phyloP scores from a whole-genome alignment of 129 eudicot species.

The sunflower (Helianthus annuus) region DNA sequence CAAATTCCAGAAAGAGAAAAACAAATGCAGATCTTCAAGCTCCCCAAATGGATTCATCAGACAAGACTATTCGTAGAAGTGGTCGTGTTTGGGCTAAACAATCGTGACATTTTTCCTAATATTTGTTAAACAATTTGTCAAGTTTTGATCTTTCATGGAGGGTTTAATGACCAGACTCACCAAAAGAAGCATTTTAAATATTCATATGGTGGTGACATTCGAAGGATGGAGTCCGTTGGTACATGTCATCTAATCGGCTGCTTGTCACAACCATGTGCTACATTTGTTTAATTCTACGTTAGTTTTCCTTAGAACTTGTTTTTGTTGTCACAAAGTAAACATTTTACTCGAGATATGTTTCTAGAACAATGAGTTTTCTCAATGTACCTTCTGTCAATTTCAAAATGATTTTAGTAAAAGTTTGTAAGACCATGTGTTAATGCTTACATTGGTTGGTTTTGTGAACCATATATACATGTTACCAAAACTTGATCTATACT shows the following conservation, averaged over 20 bases:
- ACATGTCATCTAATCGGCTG: neutral
- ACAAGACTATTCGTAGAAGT: constrained; percentile 34
- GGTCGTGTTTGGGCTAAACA: constrained; percentile 45
- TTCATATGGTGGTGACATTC: neutral
- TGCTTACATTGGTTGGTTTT: neutral
- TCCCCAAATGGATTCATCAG: constrained; percentile 23
- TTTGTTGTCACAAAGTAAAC: constrained; percentile 11
- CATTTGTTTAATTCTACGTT: constrained; percentile 7
- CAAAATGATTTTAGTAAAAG: neutral
- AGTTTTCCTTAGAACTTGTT: constrained; percentile 3
- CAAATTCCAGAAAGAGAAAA: constrained; percentile 36
- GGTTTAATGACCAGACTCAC: neutral
- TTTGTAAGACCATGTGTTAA: constrained; percentile 4
- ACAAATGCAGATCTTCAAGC: constrained; percentile 20
- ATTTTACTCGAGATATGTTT: constrained; percentile 6
- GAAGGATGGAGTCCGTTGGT: neutral
- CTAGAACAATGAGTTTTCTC: constrained; percentile 3
- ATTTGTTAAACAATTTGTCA: constrained; percentile 5
- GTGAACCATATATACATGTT: no score
- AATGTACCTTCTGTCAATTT: neutral
- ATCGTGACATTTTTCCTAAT: constrained; percentile 16
- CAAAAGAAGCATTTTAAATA: neutral
- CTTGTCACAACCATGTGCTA: neutral
- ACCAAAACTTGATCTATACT: no score
- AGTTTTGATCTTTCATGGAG: constrained; percentile 21